A percentile compares a stretch with the other conserved stretches of the same genome.
Evolutionary conservation across 1,284 basidiomycete genomes (phyloP).

Genomic region (Puccinia polysora): DNA sequence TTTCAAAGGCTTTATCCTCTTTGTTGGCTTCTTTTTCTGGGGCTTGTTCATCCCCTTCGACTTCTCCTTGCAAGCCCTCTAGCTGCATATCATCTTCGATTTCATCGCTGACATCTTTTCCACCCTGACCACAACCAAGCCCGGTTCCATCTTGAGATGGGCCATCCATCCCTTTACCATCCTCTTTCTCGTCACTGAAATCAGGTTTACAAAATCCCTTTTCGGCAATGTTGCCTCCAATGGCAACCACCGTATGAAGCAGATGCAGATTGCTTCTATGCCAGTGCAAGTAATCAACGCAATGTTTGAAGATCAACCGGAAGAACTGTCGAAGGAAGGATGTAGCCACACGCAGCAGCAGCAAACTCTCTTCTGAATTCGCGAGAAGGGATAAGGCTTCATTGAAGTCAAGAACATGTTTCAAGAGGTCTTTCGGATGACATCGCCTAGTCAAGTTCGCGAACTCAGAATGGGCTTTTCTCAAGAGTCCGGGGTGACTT

Average conservation of each 20-base stretch:
- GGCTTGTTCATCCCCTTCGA: slow-evolving; percentile 49
- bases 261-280: slow-evolving; percentile 25
- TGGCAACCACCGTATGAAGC: slow-evolving; percentile 39
- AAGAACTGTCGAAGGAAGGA: slow-evolving; percentile 67
- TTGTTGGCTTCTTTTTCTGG: slow-evolving; percentile 61
- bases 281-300: slow-evolving; percentile 56
- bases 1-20: slow-evolving; percentile 51
- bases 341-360: slow-evolving; percentile 55
- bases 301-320: slow-evolving; percentile 59
- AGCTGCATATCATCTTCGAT: slow-evolving; percentile 94
- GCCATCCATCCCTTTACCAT: slow-evolving; percentile 55
- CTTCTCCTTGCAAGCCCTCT: slow-evolving; percentile 76
- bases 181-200: slow-evolving; percentile 60
- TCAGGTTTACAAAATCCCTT: slow-evolving; percentile 90
- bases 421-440: slow-evolving; percentile 51
- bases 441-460: slow-evolving; percentile 48
- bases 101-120: slow-evolving; percentile 81
- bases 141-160: slow-evolving; percentile 66
- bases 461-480: slow-evolving; percentile 48
- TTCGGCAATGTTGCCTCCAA: slow-evolving; percentile 61
- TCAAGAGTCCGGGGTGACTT: slow-evolving; percentile 49
- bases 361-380: slow-evolving; percentile 47
- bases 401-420: slow-evolving; percentile 49
- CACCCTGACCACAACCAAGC: slow-evolving; percentile 75
- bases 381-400: slow-evolving; percentile 39